Percentiles rank a stretch among this genome's conserved stretches.
phyloP scores from a whole-genome alignment of 495 filamentous ascomycete genomes.

The Annulohypoxylon maeteangense region DNA sequence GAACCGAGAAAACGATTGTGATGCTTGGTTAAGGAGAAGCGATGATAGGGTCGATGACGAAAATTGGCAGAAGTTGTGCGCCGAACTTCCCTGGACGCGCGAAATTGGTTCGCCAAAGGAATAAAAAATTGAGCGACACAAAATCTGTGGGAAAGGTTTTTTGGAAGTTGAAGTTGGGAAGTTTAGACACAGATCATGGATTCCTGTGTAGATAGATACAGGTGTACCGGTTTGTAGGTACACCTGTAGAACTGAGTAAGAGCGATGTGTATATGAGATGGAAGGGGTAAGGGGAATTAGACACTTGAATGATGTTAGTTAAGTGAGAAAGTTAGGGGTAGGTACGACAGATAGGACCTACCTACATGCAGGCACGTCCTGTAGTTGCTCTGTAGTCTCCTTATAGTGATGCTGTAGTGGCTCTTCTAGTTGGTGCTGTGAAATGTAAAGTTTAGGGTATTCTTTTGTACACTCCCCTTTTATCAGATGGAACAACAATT shows the following conservation, averaged over 20 bases:
- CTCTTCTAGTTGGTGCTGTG: background rate
- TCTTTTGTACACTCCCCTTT: background rate
- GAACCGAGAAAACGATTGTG: constrained; percentile 4
- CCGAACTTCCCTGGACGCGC: background rate
- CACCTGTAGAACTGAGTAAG: background rate
- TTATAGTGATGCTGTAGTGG: background rate
- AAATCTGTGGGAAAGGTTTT: background rate
- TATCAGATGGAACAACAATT: background rate
- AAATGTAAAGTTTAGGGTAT: background rate
- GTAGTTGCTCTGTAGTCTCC: background rate
- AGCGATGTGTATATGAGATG: background rate
- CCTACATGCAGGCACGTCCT: background rate
- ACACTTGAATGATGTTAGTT: background rate
- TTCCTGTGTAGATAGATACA: background rate
- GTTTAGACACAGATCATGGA: background rate
- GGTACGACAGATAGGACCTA: background rate
- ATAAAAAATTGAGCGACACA: background rate
- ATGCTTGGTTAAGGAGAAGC: constrained; percentile 15
- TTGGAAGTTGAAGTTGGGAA: background rate
- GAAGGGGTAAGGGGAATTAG: background rate
- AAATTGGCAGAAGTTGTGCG: constrained; percentile 12
- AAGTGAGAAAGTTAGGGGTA: background rate
- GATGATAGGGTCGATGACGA: background rate
- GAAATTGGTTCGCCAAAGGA: background rate
- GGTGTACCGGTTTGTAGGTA: background rate